phyloP scores from a whole-genome alignment of 148 eudicot genomes.

The Camellia japonica region DNA sequence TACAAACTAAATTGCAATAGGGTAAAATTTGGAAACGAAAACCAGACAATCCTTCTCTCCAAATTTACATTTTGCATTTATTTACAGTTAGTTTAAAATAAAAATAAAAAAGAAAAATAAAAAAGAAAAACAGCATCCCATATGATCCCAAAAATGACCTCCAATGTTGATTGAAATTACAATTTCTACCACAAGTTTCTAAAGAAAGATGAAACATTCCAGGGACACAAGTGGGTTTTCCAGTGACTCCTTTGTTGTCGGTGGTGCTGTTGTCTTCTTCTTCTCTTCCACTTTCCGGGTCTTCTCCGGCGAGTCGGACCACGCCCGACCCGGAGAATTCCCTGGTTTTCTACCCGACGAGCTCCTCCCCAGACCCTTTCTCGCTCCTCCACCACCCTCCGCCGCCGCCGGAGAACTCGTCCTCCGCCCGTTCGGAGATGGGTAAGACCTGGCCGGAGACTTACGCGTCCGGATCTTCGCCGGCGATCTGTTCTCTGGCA shows the following conservation, averaged over 20 bases:
- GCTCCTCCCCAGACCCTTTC: constrained; percentile 39
- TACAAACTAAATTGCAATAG: too few species aligned
- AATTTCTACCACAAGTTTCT: constrained; percentile 8
- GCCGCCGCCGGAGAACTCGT: constrained; percentile 39
- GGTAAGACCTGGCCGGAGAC: constrained; percentile 46
- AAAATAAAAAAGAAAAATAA: too few species aligned
- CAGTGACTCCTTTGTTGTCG: constrained; percentile 49
- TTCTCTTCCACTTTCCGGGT: constrained; percentile 20
- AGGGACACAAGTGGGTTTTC: constrained; percentile 81
- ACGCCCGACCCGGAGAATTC: constrained; percentile 61
- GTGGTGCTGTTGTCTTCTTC: constrained; percentile 13
- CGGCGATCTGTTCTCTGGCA: constrained; percentile 32
- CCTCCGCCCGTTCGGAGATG: constrained; percentile 43
- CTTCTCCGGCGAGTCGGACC: constrained; percentile 30
- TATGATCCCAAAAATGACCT: neutral
- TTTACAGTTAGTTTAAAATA: neutral
- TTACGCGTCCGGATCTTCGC: constrained; percentile 21
- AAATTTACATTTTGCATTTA: neutral
- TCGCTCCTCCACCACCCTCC: constrained; percentile 8
- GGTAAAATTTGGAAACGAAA: too few species aligned
- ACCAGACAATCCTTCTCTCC: too few species aligned
- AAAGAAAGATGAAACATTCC: constrained; percentile 76
- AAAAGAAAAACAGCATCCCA: neutral
- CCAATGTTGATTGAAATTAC: neutral
- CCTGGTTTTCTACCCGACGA: constrained; percentile 51